Base-by-base conservation (phyloP, 805 yeast genomes). In the Metschnikowia reukaufii region DNA sequence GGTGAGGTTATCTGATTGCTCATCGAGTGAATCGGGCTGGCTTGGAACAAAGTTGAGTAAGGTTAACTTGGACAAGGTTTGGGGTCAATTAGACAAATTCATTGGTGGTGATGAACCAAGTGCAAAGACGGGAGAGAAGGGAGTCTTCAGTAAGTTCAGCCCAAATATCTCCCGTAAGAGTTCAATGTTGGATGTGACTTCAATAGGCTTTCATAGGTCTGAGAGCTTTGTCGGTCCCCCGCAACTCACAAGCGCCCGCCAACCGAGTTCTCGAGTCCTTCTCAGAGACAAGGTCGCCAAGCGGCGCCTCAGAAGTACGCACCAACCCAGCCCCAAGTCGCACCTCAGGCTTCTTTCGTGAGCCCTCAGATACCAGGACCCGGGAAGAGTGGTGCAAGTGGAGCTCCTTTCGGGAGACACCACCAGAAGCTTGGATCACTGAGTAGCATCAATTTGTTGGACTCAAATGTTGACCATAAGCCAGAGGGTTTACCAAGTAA, bases 51-150 rank as follows among this genome's bases (percentile, higher is more conserved):
- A 60, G 45, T 70, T 72, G 44, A 65, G 72, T 12, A 82, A 83
- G 58, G 86, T 85, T 19, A 83, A 80, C 55, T 72, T 88, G 43
- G 96, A 90, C 56, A 85, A 81, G 60, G 84, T 89, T 44, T 88
- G 96, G 96, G 92, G 94, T 9, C 91, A 86, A 36, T 65, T 88
- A 37, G 96, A 88, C 63, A 88, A 88, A 61, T 90, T 92, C 48
- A 84, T 96, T 33, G 97, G 96, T 1, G 97, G 92, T 39, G 96
- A 86, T 30, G 71, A 73, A 21, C 57, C 68, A 0, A 65, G 67
- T 6, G 56, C 66, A 4, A 69, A 68, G 37, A 61, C 63, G 12
- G 66, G 66, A 20, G 73, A 74, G 1, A 75, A 71, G 32, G 86
- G 85, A 9, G 81, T 83, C 0, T 85, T 86, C 64, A 83, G 88